Evolutionary conservation across 192 early-diverging fungal genomes (phyloP).

Genomic region (Coemansia sp.): DNA sequence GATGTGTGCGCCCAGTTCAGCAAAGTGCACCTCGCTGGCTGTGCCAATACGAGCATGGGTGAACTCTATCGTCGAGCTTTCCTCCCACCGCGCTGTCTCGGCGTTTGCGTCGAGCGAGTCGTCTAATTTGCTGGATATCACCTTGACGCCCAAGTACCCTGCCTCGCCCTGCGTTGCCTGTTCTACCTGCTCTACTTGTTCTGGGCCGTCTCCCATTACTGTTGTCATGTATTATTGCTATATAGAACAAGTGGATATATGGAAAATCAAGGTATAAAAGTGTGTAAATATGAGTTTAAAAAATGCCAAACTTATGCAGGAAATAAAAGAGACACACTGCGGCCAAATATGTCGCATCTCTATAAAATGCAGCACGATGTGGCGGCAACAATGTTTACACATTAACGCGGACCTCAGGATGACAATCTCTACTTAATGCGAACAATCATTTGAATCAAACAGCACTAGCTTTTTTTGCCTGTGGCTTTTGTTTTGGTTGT

Average conservation of each 20-base stretch:
- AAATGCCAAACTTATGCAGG: neutral
- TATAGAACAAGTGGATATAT: neutral
- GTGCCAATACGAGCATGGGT: constrained; percentile 10
- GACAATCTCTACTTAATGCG: neutral
- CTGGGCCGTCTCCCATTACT: neutral
- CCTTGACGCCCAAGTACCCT: constrained; percentile 4
- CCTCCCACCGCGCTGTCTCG: constrained; percentile 12
- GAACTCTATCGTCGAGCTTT: constrained; percentile 8
- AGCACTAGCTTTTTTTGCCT: neutral
- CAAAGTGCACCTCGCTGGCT: constrained; percentile 12
- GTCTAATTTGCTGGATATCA: constrained; percentile 1
- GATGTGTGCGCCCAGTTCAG: constrained; percentile 24
- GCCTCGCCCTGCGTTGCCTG: neutral
- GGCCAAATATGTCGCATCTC: neutral
- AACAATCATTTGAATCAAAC: neutral
- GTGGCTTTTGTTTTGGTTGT: constrained; percentile 1
- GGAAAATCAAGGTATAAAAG: neutral
- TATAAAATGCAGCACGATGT: neutral
- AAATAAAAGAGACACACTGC: neutral
- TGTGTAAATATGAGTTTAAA: neutral
- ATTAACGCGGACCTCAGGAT: neutral
- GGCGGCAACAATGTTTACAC: neutral
- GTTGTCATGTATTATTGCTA: neutral
- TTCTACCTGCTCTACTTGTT: neutral
- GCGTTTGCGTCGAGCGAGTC: neutral